Percentiles rank a stretch among this genome's conserved stretches.
Conservation (phyloP, 208 protist genomes). For the Trypanosoma rangeli region DNA sequence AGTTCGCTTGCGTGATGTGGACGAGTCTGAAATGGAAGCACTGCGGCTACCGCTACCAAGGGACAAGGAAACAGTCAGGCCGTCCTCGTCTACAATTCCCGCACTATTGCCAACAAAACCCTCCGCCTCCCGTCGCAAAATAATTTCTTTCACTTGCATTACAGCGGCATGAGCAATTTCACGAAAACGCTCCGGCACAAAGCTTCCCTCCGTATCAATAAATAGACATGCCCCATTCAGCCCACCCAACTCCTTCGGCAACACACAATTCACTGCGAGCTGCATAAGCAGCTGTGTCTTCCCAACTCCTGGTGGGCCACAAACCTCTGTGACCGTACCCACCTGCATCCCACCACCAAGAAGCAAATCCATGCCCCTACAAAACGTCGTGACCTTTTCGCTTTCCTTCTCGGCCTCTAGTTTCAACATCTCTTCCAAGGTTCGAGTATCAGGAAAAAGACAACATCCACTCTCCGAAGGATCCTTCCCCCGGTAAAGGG, state of each 20-base stretch:
- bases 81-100: not conserved
- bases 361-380: conserved; percentile 63
- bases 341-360: conserved; percentile 74
- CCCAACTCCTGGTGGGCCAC: conserved; percentile 86
- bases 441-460: conserved; percentile 8
- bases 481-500: not conserved
- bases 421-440: conserved; percentile 21
- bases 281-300: conserved; percentile 93
- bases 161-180: conserved; percentile 77
- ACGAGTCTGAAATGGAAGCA: not conserved
- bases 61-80: not conserved
- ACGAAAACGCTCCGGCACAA: conserved; percentile 65
- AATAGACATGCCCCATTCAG: conserved; percentile 70
- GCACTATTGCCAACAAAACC: conserved; percentile 15
- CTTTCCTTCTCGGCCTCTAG: not conserved
- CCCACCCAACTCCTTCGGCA: conserved; percentile 74
- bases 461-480: not conserved
- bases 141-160: conserved; percentile 25
- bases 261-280: conserved; percentile 71
- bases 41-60: not conserved
- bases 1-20: conserved; percentile 11
- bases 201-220: conserved; percentile 93
- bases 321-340: conserved; percentile 73
- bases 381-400: conserved; percentile 69
- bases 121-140: conserved; percentile 13